A percentile compares a stretch with the other conserved stretches of the same genome.
Conservation (phyloP, 2,329 filamentous ascomycete genomes). For the Hymenoscyphus fructigenus region DNA sequence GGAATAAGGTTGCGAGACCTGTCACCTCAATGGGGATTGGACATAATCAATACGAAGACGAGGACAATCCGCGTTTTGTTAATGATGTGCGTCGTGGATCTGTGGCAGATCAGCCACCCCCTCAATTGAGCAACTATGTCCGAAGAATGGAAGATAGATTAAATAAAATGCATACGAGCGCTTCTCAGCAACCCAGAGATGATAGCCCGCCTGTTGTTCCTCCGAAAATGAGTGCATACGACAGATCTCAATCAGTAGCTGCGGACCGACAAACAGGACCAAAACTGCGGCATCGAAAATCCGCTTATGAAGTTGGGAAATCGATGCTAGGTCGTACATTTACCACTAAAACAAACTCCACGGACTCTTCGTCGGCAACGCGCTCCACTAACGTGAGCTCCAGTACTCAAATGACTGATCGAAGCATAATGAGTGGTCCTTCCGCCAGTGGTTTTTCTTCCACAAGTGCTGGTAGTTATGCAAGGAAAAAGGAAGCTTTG, state of each 20-base stretch:
- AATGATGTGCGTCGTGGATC: constrained; percentile 32
- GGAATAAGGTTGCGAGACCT: constrained; percentile 49
- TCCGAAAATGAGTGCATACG: constrained; percentile 52
- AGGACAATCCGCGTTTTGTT: constrained; percentile 43
- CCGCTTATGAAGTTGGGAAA: constrained; percentile 73
- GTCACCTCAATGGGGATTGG: constrained; percentile 74
- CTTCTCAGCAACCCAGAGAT: constrained; percentile 19
- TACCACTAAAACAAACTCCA: constrained; percentile 84
- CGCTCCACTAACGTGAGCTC: constrained; percentile 65
- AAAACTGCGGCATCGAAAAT: constrained; percentile 65
- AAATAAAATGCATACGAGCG: constrained; percentile 34
- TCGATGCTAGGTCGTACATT: constrained; percentile 73
- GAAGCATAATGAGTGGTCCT: constrained; percentile 89
- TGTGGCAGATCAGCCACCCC: constrained; percentile 55
- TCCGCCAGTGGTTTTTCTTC: constrained; percentile 91
- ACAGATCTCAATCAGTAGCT: constrained; percentile 58
- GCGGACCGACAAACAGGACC: constrained; percentile 41
- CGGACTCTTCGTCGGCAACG: constrained; percentile 71
- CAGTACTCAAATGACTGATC: constrained; percentile 74
- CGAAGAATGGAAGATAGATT: constrained; percentile 87
- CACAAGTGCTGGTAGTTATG: constrained; percentile 91
- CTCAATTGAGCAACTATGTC: constrained; percentile 81
- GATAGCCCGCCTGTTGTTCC: constrained; percentile 30
- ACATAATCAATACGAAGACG: constrained; percentile 46
- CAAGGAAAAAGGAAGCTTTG: constrained; percentile 61